Percentiles rank a stretch among this genome's conserved stretches.
Conservation (phyloP, 2,329 filamentous ascomycete species). For the Esteya vermicola region DNA sequence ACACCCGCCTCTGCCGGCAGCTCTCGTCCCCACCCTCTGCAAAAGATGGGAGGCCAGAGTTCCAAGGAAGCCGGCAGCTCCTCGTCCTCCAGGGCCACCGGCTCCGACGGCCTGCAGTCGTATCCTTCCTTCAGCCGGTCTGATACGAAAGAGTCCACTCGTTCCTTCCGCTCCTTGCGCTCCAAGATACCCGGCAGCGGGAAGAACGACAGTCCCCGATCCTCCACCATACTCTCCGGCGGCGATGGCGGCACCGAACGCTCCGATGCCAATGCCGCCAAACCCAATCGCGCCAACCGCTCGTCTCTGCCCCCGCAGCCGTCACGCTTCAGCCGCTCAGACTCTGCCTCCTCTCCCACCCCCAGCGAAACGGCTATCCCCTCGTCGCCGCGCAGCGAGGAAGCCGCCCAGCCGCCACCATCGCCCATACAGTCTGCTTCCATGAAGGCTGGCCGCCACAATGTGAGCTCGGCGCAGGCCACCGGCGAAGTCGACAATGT, state of each 20-base stretch:
- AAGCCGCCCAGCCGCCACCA: constrained; percentile 51
- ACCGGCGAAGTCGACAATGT: constrained; percentile 89
- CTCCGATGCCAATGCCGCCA: constrained; percentile 61
- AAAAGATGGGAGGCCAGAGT: constrained; percentile 61
- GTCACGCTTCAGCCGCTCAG: constrained; percentile 30
- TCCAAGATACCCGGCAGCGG: constrained; percentile 73
- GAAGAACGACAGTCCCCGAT: constrained; percentile 68
- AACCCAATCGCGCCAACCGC: constrained; percentile 49
- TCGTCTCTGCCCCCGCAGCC: constrained; percentile 21
- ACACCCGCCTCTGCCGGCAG: background rate
- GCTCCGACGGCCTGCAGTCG: constrained; percentile 53
- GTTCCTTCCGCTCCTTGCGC: constrained; percentile 70
- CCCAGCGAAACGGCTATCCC: constrained; percentile 25
- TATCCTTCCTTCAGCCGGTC: constrained; percentile 87
- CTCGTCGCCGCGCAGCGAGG: constrained; percentile 28
- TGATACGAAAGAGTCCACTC: constrained; percentile 83
- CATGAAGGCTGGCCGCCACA: constrained; percentile 57
- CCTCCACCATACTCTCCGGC: constrained; percentile 53
- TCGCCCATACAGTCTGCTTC: constrained; percentile 73
- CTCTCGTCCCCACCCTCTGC: constrained; percentile 9
- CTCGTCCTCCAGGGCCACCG: constrained; percentile 35
- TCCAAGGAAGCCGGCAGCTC: constrained; percentile 43
- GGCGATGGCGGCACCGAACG: constrained; percentile 46
- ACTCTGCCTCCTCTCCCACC: constrained; percentile 25
- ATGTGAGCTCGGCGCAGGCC: constrained; percentile 67